Conservation (phyloP, 768 basidiomycete species). For the Leucocoprinus sp. region DNA sequence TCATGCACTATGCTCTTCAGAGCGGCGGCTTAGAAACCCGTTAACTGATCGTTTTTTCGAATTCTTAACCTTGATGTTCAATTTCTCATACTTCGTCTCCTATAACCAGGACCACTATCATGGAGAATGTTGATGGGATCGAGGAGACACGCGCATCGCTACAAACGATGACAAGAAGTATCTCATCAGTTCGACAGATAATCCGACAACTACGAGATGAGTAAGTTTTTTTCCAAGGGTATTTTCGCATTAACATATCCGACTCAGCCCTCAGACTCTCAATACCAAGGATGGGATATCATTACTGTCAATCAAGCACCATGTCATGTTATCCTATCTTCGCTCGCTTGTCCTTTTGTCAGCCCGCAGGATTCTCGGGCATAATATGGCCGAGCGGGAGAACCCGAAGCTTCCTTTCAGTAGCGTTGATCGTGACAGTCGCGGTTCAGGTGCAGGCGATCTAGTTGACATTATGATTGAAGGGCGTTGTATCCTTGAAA, state of each 20-base stretch:
- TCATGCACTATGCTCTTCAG: slow-evolving; percentile 36
- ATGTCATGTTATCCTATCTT: slow-evolving; percentile 76
- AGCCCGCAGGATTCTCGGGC: slow-evolving; percentile 61
- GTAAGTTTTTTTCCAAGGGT: slow-evolving; percentile 27
- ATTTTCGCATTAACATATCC: not conserved
- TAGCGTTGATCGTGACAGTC: slow-evolving; percentile 35
- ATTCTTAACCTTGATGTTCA: slow-evolving; percentile 14
- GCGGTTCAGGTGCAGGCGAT: slow-evolving; percentile 62
- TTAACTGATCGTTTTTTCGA: slow-evolving; percentile 28
- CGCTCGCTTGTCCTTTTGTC: slow-evolving; percentile 73
- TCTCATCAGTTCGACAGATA: slow-evolving; percentile 50
- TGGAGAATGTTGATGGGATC: slow-evolving; percentile 16
- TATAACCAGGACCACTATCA: slow-evolving; percentile 13
- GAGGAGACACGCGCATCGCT: slow-evolving; percentile 24
- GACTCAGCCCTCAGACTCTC: slow-evolving; percentile 21
- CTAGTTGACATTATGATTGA: slow-evolving; percentile 75
- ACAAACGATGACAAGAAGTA: slow-evolving; percentile 55
- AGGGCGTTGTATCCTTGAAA: slow-evolving; percentile 78
- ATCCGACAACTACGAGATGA: slow-evolving; percentile 47
- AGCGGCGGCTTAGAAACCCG: slow-evolving; percentile 51
- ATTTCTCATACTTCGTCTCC: slow-evolving; percentile 7
- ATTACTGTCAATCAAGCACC: slow-evolving; percentile 80
- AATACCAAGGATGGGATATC: slow-evolving; percentile 80
- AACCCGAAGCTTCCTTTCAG: slow-evolving; percentile 48
- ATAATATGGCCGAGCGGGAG: slow-evolving; percentile 45